Evolutionary conservation across 1,139 yeast genomes (phyloP).

Genomic region (Trichomonascaceae sp.): DNA sequence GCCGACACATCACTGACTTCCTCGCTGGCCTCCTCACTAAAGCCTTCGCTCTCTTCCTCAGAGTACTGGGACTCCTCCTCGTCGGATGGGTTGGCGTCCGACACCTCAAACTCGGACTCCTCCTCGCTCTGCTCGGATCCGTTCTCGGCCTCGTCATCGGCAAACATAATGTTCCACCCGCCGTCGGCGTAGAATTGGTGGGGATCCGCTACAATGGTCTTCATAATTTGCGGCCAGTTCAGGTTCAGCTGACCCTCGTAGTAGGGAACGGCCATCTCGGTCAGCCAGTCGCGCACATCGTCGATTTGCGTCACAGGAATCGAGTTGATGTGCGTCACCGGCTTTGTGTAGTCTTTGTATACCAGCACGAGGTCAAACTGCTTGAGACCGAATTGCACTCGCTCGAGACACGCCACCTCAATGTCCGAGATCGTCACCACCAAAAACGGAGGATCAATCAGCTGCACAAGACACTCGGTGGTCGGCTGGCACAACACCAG

Average conservation of each 20-base stretch:
- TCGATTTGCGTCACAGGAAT: conserved; percentile 89
- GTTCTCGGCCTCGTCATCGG: conserved; percentile 39
- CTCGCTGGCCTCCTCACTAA: conserved; percentile 13
- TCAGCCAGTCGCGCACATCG: conserved; percentile 89
- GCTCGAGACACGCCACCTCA: conserved; percentile 89
- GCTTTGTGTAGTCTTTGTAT: conserved; percentile 74
- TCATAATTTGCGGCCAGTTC: conserved; percentile 95
- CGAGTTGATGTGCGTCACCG: conserved; percentile 88
- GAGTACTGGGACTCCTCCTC: conserved; percentile 26
- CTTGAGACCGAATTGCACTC: conserved; percentile 94
- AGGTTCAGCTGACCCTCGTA: conserved; percentile 92
- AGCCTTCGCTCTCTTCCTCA: conserved; percentile 18
- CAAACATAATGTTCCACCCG: conserved; percentile 85
- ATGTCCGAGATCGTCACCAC: conserved; percentile 86
- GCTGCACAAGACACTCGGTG: conserved; percentile 87
- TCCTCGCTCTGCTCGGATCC: conserved; percentile 36
- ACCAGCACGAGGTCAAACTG: conserved; percentile 94
- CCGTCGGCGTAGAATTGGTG: conserved; percentile 86
- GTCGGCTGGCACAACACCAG: conserved; percentile 95
- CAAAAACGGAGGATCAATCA: conserved; percentile 88
- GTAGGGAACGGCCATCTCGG: conserved; percentile 88
- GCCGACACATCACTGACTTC: too few relatives aligned
- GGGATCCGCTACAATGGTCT: conserved; percentile 84
- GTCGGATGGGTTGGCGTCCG: conserved; percentile 20
- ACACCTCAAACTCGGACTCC: conserved; percentile 26